Base-by-base conservation (phyloP, 768 basidiomycete species). In the Naganishia vishniacii region DNA sequence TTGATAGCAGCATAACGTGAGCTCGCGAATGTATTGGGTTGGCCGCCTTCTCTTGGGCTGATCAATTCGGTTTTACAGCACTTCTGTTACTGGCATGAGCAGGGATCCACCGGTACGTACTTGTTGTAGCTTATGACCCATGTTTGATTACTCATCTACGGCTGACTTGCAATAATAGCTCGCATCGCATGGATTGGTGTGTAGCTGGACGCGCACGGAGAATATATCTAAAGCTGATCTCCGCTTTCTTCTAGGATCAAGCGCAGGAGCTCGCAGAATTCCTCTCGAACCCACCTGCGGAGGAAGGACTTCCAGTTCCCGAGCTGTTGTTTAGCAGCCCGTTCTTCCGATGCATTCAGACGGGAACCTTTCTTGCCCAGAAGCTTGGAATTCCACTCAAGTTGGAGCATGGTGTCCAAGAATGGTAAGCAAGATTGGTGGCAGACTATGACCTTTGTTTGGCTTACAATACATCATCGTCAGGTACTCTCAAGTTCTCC, bases 331-430 rank as follows among this genome's bases (percentile, higher is more conserved):
- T 76, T 61, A 69, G 67, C 9, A 68, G 66, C 26, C 72, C 77
- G 0, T 78, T 78, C 62, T 78, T 75, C 60, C 68, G 77, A 32
- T 78, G 77, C 61, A 73, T 78, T 37, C 70, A 78, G 65, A 77
- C 75, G 8, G 68, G 70, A 15, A 45, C 69, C 11, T 73, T 72
- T 9, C 68, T 72, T 5, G 64, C 68, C 1, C 31, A 59, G 20
- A 67, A 67, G 3, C 62, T 77, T n/a, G 59, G 46, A 0, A 31
- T 65, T 25, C 44, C 51, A 20, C 15, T 75, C 4, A 59, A 44
- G 61, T 67, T 77, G 26, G 77, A 78, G 46, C 75, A 76, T 67
- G 77, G 77, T 32, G 70, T 74, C 1, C 48, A 56, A 56, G 77
- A 78, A 59, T 78, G 77, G 75, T 77, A 26, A 44, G 42, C 42